Evolutionary conservation across 1,284 basidiomycete species (phyloP), one percentile per base, ranked within the genome.

Genomic region (Porodaedalea pini): DNA sequence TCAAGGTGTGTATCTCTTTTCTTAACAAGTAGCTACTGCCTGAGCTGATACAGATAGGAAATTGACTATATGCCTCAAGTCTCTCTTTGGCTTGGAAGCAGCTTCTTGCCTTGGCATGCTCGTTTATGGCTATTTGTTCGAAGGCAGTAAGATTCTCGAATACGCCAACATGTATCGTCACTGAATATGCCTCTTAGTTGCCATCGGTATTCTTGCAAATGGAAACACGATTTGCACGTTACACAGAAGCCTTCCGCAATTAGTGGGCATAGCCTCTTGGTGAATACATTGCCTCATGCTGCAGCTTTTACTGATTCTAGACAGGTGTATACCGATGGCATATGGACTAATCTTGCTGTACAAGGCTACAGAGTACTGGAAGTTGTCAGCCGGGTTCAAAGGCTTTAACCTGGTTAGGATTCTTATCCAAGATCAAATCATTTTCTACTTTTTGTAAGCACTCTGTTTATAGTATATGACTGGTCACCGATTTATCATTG

Each of bases 371-470:
- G 37, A 40, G 23, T 40, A 52, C 37, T 52, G 50, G 50, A 52
- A 23, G 25, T 11, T 36, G 37, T 11, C 40, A 21, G 10, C 25
- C 11, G 36, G 50, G 13, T 21, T 52, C 34, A 17, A 23, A 15
- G 50, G 34, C n/a, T 52, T 34, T 29, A 34, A 15, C 8, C 50
- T 52, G 4, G 50, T 52, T n/a, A 39, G 25, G n/a, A 32, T 52
- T 3, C 50, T 52, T 23, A 29, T 52, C 50, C 13, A 52, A 40
- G 50, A 52, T 40, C 50, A 52, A 27, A 34, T 52, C 36, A 17
- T 52, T 11, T 52, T 43, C 32, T 51, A 23, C 25, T 27, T 52
- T 37, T 10, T 37, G 50, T 52, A n/a, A n/a, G n/a, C n/a, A n/a
- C n/a, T n/a, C n/a, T n/a, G n/a, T n/a, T n/a, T n/a, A n/a, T n/a